Evolutionary conservation across 75 land plant species (phyloP).

Genomic region (Selaginella moellendorffii): DNA sequence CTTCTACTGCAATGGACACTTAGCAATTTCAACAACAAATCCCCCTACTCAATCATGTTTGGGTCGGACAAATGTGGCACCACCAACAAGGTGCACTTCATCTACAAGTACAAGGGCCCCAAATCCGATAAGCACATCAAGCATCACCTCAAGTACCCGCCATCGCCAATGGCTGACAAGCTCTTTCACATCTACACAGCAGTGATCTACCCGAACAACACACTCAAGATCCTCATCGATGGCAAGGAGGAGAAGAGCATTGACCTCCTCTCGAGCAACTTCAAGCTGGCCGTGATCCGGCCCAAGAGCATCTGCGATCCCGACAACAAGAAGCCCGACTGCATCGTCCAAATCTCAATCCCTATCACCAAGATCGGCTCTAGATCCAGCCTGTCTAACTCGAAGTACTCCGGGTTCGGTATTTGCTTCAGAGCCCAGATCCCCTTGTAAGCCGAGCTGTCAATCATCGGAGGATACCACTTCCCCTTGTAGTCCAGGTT

Average conservation of each 20-base stretch:
- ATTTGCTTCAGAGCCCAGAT: too few relatives aligned
- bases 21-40: conserved; percentile 61
- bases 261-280: conserved; percentile 46
- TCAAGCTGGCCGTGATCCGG: conserved; percentile 75
- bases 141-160: conserved; percentile 88
- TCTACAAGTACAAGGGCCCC: conserved; percentile 78
- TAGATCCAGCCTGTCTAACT: too few relatives aligned
- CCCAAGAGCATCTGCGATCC: conserved; percentile 72
- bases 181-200: conserved; percentile 81
- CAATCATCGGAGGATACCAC: too few relatives aligned
- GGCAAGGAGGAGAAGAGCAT: conserved; percentile 74
- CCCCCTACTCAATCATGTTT: conserved; percentile 94
- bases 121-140: conserved; percentile 59
- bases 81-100: conserved; percentile 94
- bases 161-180: conserved; percentile 61
- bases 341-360: too few relatives aligned
- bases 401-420: too few relatives aligned
- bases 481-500: too few relatives aligned
- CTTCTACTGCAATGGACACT: conserved; percentile 70
- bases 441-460: too few relatives aligned
- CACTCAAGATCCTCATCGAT: conserved; percentile 51
- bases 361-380: too few relatives aligned
- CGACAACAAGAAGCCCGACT: conserved; percentile 80
- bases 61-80: conserved; percentile 95
- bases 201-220: conserved; percentile 49